A percentile compares a stretch with the other conserved stretches of the same genome.
These are phyloP conservation scores for Kingdonia uniflora DNA, from an alignment of 164 flowering plant species.

Conservation along the genomic window DNA sequence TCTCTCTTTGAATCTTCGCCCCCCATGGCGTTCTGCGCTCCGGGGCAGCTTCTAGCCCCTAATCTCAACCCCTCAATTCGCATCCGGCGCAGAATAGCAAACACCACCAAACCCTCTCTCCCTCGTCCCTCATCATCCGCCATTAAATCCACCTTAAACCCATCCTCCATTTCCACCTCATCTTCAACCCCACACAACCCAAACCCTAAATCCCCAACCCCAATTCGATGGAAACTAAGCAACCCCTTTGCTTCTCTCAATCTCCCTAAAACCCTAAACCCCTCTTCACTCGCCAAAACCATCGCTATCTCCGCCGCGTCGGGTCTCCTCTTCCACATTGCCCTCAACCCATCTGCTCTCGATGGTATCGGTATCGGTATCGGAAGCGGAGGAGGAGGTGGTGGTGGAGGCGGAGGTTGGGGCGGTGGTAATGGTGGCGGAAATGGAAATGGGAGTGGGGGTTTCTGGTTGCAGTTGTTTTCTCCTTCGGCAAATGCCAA, in stretches of 20 bases:
- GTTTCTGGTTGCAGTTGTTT: conserved; percentile 45
- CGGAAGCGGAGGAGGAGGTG: too few species aligned
- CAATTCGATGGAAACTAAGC: conserved; percentile 1
- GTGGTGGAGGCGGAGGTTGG: conserved; percentile 18
- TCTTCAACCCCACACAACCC: conserved; percentile 5
- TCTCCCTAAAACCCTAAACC: conserved; percentile 16
- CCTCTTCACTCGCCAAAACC: conserved; percentile 22
- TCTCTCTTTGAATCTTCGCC: too few species aligned
- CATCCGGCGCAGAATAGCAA: too few species aligned
- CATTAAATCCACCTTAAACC: too few species aligned
- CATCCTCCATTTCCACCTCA: not conserved
- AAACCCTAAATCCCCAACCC: too few species aligned
- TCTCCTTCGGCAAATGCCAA: conserved; percentile 46
- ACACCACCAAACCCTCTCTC: too few species aligned
- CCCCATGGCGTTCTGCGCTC: too few species aligned
- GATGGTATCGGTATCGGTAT: conserved; percentile 1
- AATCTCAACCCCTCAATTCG: too few species aligned
- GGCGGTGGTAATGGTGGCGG: conserved; percentile 28
- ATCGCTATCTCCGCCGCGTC: conserved; percentile 26
- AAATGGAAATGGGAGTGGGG: conserved; percentile 22
- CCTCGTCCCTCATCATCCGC: too few species aligned
- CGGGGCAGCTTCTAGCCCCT: too few species aligned
- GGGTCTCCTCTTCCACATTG: conserved; percentile 15
- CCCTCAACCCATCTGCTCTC: conserved; percentile 9
- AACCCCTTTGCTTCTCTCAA: conserved; percentile 8